A percentile compares a stretch with the other conserved stretches of the same genome.
phyloP scores from a whole-genome alignment of 2,329 filamentous ascomycete species.

The Emydomyces testavorans region DNA sequence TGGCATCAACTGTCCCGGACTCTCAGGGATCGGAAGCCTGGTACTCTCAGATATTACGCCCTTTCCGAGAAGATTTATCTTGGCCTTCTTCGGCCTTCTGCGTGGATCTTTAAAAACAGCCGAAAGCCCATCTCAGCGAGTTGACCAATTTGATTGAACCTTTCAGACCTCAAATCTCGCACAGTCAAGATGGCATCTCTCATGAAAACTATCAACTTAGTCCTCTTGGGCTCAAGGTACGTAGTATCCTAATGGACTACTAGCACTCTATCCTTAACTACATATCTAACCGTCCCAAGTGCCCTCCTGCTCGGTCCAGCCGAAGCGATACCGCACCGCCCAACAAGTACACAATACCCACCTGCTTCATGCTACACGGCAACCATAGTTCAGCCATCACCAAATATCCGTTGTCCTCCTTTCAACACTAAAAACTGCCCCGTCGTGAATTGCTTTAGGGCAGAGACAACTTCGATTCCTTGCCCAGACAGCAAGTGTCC shows the following conservation, averaged over 20 bases:
- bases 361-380: conserved; percentile 10
- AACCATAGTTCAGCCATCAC: conserved; percentile 7
- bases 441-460: conserved; percentile 9
- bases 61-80: neutral
- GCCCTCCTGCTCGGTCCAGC: conserved; percentile 6
- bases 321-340: neutral
- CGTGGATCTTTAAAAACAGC: neutral
- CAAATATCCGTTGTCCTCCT: neutral
- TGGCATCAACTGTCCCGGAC: neutral
- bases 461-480: conserved; percentile 14
- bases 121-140: no score
- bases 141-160: no score
- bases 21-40: neutral
- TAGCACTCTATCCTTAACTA: neutral
- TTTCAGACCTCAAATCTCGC: neutral
- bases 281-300: neutral
- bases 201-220: conserved; percentile 1
- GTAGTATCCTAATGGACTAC: neutral
- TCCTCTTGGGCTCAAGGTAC: conserved; percentile 6
- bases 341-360: neutral
- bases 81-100: neutral
- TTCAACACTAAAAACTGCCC: conserved; percentile 8
- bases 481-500: conserved; percentile 12
- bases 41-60: neutral
- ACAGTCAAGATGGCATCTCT: neutral